These are phyloP conservation scores for Tulasnella sp. DNA, from an alignment of 768 basidiomycete genomes.

Conservation along the genomic window DNA sequence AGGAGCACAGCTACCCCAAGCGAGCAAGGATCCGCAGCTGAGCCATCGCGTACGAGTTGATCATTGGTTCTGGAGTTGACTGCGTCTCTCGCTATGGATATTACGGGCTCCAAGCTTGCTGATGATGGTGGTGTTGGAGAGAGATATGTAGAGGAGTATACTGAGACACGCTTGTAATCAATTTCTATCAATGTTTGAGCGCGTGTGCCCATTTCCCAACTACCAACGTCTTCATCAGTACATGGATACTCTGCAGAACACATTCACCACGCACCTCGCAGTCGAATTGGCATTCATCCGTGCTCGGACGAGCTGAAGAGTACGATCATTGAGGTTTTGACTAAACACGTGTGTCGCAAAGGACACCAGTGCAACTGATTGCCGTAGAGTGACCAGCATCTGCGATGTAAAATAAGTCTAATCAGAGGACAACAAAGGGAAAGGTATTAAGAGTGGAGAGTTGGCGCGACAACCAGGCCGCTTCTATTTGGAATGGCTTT, in stretches of 20 bases:
- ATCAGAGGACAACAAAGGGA: too few relatives aligned
- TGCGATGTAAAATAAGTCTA: too few relatives aligned
- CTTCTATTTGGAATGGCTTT: too few relatives aligned
- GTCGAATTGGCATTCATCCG: conserved; percentile 10
- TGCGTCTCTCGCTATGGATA: conserved; percentile 17
- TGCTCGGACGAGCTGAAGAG: neutral
- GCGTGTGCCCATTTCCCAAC: conserved; percentile 23
- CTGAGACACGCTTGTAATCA: conserved; percentile 21
- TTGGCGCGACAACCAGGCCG: too few relatives aligned
- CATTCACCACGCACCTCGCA: neutral
- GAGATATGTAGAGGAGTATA: conserved; percentile 18
- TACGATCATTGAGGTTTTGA: neutral
- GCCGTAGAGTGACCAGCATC: too few relatives aligned
- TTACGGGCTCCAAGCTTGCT: conserved; percentile 9
- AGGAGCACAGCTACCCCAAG: conserved; percentile 17
- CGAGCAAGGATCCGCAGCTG: conserved; percentile 21
- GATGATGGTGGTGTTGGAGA: neutral
- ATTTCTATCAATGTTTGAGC: conserved; percentile 22
- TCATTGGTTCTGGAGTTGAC: conserved; percentile 13
- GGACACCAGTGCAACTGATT: too few relatives aligned
- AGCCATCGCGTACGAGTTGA: conserved; percentile 19
- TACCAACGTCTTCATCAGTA: conserved; percentile 2
- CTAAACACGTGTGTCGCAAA: neutral
- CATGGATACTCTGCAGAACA: neutral
- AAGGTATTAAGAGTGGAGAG: too few relatives aligned